Evolutionary conservation across 1,139 yeast species (phyloP), one percentile per base, ranked within the genome.

Genomic region (Yamadazyma oceani): DNA sequence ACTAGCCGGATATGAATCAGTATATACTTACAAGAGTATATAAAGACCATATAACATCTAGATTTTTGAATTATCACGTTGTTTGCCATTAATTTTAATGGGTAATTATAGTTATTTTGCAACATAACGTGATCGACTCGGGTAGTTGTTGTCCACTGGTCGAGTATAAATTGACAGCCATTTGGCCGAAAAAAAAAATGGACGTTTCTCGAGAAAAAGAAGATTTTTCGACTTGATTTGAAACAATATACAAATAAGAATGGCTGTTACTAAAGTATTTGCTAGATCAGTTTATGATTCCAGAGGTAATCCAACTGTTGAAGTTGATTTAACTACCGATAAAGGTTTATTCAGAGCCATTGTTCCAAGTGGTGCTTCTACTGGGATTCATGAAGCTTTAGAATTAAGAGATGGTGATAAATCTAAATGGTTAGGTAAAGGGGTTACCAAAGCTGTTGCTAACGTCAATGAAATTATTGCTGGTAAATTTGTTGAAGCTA

Each of bases 241-340:
- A 35, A 19, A 19, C 12, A 15, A 8, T 26, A 34, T 28, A 24
- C 21, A 31, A 17, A 15, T 19, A 17, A 29, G 5, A 11, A 66
- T 66, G 72, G 62, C 72, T 45, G 53, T 63, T 43, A 46, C 65
- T 40, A 87, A 88, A 73, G 73, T 87, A 57, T 80, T 75, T 71
- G 86, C 96, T 58, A 86, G 96, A 75, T 82, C 81, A 75, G 94
- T 89, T 69, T 89, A 89, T 82, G 97, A 89, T 75, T 88, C 96
- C 55, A 86, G 97, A 75, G 96, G 96, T 73, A 89, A 89, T 80
- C 97, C 97, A 71, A 89, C 96, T 52, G 96, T 89, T 56, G 96
- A 89, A 78, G 96, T 88, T 54, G 96, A 89, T 60, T 60, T 88
- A 55, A 75, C 83, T 77, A 89, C 96, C 58, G 88, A 75, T 49